Evolutionary conservation across 1,284 basidiomycete genomes (phyloP).

Genomic region (Sphagnurus paluster): DNA sequence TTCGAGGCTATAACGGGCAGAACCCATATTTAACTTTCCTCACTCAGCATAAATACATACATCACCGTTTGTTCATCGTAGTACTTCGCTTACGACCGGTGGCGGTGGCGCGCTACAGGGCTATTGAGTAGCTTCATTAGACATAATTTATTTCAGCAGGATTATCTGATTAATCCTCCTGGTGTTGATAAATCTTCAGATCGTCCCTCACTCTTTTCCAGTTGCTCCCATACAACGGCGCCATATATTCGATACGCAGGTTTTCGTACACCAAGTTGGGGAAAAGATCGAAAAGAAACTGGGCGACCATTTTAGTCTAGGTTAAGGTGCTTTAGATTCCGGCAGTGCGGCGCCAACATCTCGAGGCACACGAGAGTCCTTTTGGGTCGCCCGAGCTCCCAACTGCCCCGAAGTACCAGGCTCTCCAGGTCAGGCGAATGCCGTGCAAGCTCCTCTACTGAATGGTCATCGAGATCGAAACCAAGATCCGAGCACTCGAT

Average conservation of each 20-base stretch:
- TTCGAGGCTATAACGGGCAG: not conserved
- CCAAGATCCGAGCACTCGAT: not conserved
- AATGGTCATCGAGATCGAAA: not conserved
- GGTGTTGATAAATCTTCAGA: no score
- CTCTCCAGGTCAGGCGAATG: not conserved
- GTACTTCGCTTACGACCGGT: no score
- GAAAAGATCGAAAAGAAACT: not conserved
- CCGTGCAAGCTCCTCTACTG: not conserved
- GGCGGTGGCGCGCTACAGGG: no score
- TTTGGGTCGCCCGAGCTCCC: not conserved
- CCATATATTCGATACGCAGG: no score
- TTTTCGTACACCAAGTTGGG: not conserved
- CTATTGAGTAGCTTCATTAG: no score
- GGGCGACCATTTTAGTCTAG: not conserved
- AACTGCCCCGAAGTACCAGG: not conserved
- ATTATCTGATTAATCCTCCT: no score
- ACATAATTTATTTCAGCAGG: no score
- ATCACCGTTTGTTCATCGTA: no score
- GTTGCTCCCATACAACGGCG: no score
- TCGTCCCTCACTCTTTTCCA: no score
- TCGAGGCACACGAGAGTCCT: not conserved
- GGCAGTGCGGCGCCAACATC: not conserved
- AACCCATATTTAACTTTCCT: no score
- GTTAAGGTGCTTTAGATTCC: not conserved
- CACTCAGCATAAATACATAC: no score